Evolutionary conservation across 768 basidiomycete species (phyloP), one percentile per base, ranked within the genome.

Genomic region (Clathrus columnatus): DNA sequence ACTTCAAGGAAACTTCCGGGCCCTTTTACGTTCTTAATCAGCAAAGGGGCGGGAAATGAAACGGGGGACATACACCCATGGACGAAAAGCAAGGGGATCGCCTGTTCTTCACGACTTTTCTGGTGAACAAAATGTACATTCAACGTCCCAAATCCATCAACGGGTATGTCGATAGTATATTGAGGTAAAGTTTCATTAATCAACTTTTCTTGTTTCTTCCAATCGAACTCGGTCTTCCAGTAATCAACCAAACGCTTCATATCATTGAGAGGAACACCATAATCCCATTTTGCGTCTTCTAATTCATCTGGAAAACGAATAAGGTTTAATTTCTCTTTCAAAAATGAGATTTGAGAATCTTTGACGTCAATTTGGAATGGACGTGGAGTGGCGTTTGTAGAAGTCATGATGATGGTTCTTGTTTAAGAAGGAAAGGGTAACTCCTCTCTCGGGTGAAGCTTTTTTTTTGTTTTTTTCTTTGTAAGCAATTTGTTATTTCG

Each of bases 81-180:
- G 16, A 82, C 73, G 58, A 79, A 83, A 26, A 84, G 36, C 11
- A 85, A 63, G 1, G 82, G 81, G 27, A 84, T 77, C 0, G 82
- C 81, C n/a, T 71, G 61, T 36, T 54, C 57, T 4, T 61, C 54
- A 11, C 56, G 54, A 61, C 36, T 82, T 63, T 68, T 73, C 65
- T 78, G 70, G 62, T 83, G 81, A 11, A 83, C 72, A 51, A 80
- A 84, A 58, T 85, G 82, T 5, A 83, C 73, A 56, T 77, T 75
- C 43, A 82, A 66, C n/a, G 68, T 62, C 0, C 73, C 79, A 54
- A 74, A 75, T 2, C 69, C 72, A 10, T 74, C 74, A 1, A 83
- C 73, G 1, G 70, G 64, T 26, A 84, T 73, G 42, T 78, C 74
- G 17, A 71, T 64, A 1, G 74, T 81, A 62, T 78, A 84, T 66